phyloP scores from a whole-genome alignment of 2,329 filamentous ascomycete genomes.

The Coniella vitis region DNA sequence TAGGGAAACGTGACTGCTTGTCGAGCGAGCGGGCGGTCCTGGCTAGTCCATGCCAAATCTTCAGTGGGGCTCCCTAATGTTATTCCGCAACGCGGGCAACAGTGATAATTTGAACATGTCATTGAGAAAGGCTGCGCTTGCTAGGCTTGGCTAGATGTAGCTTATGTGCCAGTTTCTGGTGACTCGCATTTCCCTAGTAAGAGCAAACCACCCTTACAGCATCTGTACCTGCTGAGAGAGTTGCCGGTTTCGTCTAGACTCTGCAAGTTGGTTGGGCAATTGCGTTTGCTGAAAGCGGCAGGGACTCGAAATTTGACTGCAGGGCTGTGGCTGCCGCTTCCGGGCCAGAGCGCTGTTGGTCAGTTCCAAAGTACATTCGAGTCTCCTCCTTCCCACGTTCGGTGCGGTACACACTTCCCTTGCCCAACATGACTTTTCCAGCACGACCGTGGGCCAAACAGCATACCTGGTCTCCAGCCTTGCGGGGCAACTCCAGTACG shows the following conservation, averaged over 20 bases:
- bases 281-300: constrained; percentile 5
- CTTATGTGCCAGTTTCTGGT: too few relatives aligned
- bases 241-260: not conserved
- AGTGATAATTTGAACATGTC: too few relatives aligned
- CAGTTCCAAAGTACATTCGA: not conserved
- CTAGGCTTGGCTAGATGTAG: too few relatives aligned
- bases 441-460: not conserved
- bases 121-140: not conserved
- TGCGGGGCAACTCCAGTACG: not conserved
- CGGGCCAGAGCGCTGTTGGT: not conserved
- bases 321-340: not conserved
- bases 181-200: too few relatives aligned
- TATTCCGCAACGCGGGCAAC: too few relatives aligned
- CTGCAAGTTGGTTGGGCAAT: constrained; percentile 10
- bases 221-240: not conserved
- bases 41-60: not conserved
- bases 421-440: not conserved
- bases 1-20: not conserved
- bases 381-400: not conserved
- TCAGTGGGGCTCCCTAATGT: not conserved
- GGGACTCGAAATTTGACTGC: not conserved
- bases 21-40: not conserved
- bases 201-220: too few relatives aligned
- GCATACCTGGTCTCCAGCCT: not conserved
- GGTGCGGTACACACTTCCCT: not conserved